Base-by-base conservation (phyloP, 495 filamentous ascomycete species). In the Xylaria telfairii region DNA sequence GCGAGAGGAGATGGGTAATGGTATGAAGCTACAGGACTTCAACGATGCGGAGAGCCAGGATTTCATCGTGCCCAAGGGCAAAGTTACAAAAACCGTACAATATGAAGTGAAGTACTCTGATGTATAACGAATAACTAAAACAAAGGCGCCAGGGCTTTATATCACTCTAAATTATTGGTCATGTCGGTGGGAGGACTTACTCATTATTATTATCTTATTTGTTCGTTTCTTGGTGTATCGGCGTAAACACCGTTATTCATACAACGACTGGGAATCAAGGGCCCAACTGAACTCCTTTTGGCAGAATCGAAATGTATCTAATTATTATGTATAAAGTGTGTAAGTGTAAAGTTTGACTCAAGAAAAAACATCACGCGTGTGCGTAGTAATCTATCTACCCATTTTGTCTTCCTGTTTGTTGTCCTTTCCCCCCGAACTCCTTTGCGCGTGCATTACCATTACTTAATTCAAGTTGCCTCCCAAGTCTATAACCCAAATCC, bases 41-140 rank as follows among this genome's bases (percentile, higher is more conserved):
- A 70, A 70, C 28, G 68, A 70, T 42, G 68, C 46, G 15, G 68
- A 59, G 49, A 70, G 68, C 61, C 68, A 70, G 51, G 68, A 70
- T 24, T 70, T 65, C 49, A 70, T 70, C 30, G 68, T 70, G 49
- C 68, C 68, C 41, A 70, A 70, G 61, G 68, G 68, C 17, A 21
- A 37, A 6, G 68, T 70, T 1, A 26, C 63, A n/a, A 70, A 70
- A 59, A 70, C 68, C 37, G 68, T 70, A 17, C 68, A 70, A 39
- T 70, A 70, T 30, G 60, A 70, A 65, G 68, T 70, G n/a, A 70
- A 70, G 49, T 70, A 70, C 28, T 65, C 68, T 37, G 51, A 65
- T 57, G 68, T 70, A 59, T 70, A 65, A 70, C 46, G 60, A 70
- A 42, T 57, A 47, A 57, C 34, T 26, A 46, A 69, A 60, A 67